phyloP scores from a whole-genome alignment of 495 filamentous ascomycete species.

The Tuber microsphaerosporum region DNA sequence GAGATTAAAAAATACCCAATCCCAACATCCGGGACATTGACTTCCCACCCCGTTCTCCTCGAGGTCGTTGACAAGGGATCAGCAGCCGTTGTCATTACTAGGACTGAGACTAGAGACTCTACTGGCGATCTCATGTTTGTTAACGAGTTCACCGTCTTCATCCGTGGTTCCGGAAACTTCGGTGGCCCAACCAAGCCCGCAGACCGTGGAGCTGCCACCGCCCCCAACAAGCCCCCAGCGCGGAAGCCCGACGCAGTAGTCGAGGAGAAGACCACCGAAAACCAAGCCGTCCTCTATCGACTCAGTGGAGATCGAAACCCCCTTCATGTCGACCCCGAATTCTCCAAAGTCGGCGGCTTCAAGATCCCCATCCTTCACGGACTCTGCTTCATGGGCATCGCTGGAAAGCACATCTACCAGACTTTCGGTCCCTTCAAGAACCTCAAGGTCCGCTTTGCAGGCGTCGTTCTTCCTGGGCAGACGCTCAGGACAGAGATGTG shows the following conservation, averaged over 20 bases:
- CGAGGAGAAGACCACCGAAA: constrained; percentile 84
- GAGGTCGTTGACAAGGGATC: constrained; percentile 95
- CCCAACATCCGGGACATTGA: constrained; percentile 72
- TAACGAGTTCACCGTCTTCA: constrained; percentile 87
- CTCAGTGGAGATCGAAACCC: constrained; percentile 90
- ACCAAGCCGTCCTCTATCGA: constrained; percentile 93
- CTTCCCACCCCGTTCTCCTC: constrained; percentile 77
- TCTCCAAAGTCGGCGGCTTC: constrained; percentile 93
- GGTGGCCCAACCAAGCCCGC: constrained; percentile 73
- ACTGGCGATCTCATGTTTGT: constrained; percentile 90
- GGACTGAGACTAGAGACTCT: constrained; percentile 68
- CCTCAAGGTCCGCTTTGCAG: constrained; percentile 93
- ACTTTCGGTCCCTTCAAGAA: constrained; percentile 81
- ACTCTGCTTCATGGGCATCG: constrained; percentile 88
- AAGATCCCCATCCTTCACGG: constrained; percentile 92
- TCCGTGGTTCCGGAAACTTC: constrained; percentile 88
- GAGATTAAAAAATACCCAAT: constrained; percentile 92
- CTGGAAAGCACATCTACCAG: constrained; percentile 80
- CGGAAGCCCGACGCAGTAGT: constrained; percentile 71
- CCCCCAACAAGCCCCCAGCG: constrained; percentile 67
- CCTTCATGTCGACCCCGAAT: constrained; percentile 88
- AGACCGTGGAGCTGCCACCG: constrained; percentile 70
- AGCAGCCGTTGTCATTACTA: constrained; percentile 75
- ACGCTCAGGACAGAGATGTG: constrained; percentile 96
- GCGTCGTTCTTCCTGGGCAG: constrained; percentile 85